Conservation (phyloP, 768 basidiomycete species). For the Chalciporus pseudorubinellus region DNA sequence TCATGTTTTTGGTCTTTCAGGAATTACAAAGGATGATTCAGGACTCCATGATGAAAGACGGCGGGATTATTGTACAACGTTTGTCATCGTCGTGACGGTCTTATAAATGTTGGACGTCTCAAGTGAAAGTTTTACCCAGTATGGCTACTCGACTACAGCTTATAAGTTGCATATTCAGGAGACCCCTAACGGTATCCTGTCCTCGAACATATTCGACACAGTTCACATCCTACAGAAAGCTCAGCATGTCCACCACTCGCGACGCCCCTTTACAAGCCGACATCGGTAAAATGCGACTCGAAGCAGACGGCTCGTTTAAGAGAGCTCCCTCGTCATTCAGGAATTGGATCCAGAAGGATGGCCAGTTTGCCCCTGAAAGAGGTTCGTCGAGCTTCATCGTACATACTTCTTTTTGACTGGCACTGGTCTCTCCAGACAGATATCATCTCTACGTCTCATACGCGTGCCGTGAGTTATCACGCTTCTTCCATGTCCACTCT, state of each 20-base stretch:
- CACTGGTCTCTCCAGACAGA: conserved; percentile 49
- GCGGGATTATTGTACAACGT: conserved; percentile 11
- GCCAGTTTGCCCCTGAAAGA: conserved; percentile 69
- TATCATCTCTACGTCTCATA: conserved; percentile 91
- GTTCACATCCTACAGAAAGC: background rate
- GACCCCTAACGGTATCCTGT: conserved; percentile 6
- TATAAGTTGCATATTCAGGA: conserved; percentile 8
- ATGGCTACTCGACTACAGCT: conserved; percentile 14
- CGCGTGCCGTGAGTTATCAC: conserved; percentile 65
- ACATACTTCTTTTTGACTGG: background rate
- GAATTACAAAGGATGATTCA: background rate
- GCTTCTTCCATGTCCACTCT: too few species aligned
- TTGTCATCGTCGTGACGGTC: conserved; percentile 9
- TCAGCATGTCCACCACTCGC: conserved; percentile 29
- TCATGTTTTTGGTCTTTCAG: background rate
- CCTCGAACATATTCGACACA: background rate
- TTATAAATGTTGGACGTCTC: background rate
- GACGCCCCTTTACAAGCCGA: conserved; percentile 44
- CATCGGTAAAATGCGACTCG: conserved; percentile 52
- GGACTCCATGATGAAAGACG: background rate
- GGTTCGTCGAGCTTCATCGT: conserved; percentile 42
- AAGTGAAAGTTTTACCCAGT: conserved; percentile 10
- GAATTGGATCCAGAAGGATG: conserved; percentile 52
- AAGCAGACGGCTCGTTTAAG: conserved; percentile 67
- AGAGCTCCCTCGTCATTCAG: conserved; percentile 53